These are phyloP conservation scores for Colletotrichum sansevieriae DNA, from an alignment of 2,329 filamentous ascomycete species.

Conservation along the genomic window DNA sequence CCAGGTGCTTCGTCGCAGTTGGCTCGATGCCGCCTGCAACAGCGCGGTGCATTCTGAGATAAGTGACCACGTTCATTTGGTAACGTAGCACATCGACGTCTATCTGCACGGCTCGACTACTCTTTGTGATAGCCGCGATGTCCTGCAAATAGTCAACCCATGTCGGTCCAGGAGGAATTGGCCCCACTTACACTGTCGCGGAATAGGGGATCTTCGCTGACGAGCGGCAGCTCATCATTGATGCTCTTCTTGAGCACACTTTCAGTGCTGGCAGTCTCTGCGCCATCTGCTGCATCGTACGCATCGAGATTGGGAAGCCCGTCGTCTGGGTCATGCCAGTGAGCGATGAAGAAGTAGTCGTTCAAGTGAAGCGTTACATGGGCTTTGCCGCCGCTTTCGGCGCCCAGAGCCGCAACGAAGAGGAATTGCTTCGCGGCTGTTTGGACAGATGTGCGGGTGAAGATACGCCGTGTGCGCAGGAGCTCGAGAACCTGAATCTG, in stretches of 20 bases:
- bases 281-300: constrained; percentile 51
- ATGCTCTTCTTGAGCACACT: constrained; percentile 60
- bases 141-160: constrained; percentile 54
- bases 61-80: constrained; percentile 87
- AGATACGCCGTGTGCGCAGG: constrained; percentile 82
- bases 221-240: constrained; percentile 16
- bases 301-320: constrained; percentile 80
- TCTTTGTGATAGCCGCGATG: constrained; percentile 71
- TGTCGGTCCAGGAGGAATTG: background rate
- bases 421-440: constrained; percentile 83
- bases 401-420: constrained; percentile 78
- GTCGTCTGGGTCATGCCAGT: constrained; percentile 81
- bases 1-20: constrained; percentile 82
- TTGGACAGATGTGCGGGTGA: constrained; percentile 80
- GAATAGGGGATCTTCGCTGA: constrained; percentile 51
- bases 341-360: constrained; percentile 89
- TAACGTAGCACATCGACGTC: constrained; percentile 86
- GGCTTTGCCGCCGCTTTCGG: constrained; percentile 59
- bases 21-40: constrained; percentile 84
- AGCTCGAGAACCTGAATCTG: constrained; percentile 87
- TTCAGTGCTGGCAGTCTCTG: constrained; percentile 52
- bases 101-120: constrained; percentile 70
- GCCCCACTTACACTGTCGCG: constrained; percentile 56
- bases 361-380: constrained; percentile 73
- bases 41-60: constrained; percentile 88